phyloP scores from a whole-genome alignment of 2,329 filamentous ascomycete species.

The Colletotrichum sublineola region DNA sequence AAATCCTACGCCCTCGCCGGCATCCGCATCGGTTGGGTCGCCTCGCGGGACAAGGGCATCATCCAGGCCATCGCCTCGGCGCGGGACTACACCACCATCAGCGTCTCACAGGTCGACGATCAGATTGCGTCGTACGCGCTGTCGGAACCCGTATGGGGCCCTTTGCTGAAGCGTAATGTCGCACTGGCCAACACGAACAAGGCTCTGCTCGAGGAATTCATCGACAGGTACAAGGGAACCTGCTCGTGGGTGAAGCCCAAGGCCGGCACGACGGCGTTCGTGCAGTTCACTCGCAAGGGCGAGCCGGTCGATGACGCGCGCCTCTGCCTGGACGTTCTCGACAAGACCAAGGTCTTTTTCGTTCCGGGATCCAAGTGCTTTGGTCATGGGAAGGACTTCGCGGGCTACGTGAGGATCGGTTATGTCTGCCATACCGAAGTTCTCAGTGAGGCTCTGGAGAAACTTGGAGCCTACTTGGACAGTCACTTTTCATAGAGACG shows the following conservation, averaged over 20 bases:
- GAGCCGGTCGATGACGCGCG: conserved; percentile 77
- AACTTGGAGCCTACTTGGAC: conserved; percentile 57
- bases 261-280: conserved; percentile 84
- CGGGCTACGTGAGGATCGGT: conserved; percentile 82
- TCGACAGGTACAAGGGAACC: conserved; percentile 72
- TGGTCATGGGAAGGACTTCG: conserved; percentile 74
- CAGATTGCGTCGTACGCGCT: conserved; percentile 82
- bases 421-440: conserved; percentile 80
- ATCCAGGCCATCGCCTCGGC: conserved; percentile 74
- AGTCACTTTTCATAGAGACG: conserved; percentile 1
- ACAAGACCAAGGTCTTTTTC: conserved; percentile 79
- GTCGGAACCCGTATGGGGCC: conserved; percentile 57
- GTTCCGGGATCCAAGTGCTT: conserved; percentile 82
- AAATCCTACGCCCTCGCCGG: conserved; percentile 89
- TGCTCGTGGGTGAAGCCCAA: conserved; percentile 81
- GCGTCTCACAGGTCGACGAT: conserved; percentile 86
- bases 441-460: conserved; percentile 74
- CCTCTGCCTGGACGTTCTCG: conserved; percentile 77
- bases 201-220: conserved; percentile 74
- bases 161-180: conserved; percentile 69
- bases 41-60: conserved; percentile 71
- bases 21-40: conserved; percentile 86
- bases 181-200: conserved; percentile 77
- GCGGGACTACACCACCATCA: conserved; percentile 88
- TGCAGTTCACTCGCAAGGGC: conserved; percentile 74